A percentile compares a stretch with the other conserved stretches of the same genome.
phyloP scores from a whole-genome alignment of 257 asterid species.

The Rhazya stricta region DNA sequence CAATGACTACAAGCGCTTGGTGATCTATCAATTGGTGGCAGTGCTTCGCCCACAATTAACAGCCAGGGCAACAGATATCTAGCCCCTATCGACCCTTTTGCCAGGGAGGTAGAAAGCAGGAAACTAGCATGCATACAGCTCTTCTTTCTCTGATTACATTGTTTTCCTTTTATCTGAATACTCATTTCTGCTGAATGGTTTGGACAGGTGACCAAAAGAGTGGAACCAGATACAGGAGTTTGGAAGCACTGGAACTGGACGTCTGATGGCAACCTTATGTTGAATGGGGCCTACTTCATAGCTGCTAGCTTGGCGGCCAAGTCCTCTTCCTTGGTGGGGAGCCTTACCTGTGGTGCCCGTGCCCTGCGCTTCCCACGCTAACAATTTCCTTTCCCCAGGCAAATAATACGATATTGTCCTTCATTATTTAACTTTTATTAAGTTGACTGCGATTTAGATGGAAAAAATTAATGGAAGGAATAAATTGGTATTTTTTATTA shows the following conservation, averaged over 20 bases:
- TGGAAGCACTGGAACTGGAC: conserved; percentile 96
- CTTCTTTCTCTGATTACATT: too few relatives aligned
- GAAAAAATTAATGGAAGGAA: too few relatives aligned
- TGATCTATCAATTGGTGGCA: conserved; percentile 94
- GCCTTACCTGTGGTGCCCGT: conserved; percentile 66
- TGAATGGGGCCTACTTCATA: conserved; percentile 79
- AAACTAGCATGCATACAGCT: background rate
- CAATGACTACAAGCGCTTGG: conserved; percentile 90
- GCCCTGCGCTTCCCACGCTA: conserved; percentile 62
- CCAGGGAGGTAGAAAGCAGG: conserved; percentile 55
- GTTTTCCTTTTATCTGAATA: background rate
- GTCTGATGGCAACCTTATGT: conserved; percentile 87
- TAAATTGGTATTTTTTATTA: too few relatives aligned
- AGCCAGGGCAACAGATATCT: conserved; percentile 91
- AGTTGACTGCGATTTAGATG: too few relatives aligned
- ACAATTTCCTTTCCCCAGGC: too few relatives aligned
- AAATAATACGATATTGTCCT: too few relatives aligned
- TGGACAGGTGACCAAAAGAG: conserved; percentile 73
- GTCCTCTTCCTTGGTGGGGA: conserved; percentile 59
- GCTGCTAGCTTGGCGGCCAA: conserved; percentile 89
- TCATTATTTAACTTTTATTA: too few relatives aligned
- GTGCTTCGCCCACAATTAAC: conserved; percentile 90
- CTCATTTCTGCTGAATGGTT: background rate
- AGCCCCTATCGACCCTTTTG: conserved; percentile 69
- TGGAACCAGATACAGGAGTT: conserved; percentile 18